Evolutionary conservation across 345 rosid species (phyloP), one percentile per base, ranked within the genome.

Genomic region (Nephelium lappaceum): DNA sequence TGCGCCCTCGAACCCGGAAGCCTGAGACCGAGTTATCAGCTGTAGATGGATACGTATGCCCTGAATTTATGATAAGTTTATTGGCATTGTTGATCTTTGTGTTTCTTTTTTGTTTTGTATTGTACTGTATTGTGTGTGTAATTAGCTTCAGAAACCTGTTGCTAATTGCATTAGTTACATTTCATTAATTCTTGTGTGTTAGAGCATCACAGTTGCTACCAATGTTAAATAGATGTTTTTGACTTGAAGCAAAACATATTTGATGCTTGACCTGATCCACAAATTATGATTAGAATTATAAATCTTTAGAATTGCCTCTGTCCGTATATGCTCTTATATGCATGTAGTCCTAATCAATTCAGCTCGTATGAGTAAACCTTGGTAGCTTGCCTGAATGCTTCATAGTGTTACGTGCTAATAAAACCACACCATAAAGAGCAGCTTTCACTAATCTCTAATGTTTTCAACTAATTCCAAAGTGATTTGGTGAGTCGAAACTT

Each of bases 1-100:
- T 16, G 39, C 84, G 67, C 78, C 71, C 85, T 78, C 83, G 89
- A 75, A 66, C 68, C 57, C 83, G 82, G 81, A 89, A 85, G 75
- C 78, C 85, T 79, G 85, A 42, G 65, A 71, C 86, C 15, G 86
- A 85, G 72, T 69, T 80, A 45, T 61, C 85, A 78, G 73, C 76
- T 76, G 68, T 62, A 2, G 85, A 81, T 49, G 84, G 76, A 81
- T 60, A 78, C 67, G 89, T 88, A 89, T 69, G 85, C 15, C 27
- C 63, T 66, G 0, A 79, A 76, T 79, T 74, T 69, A 8, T 24
- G 62, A 77, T 71, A 15, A 64, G 76, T 78, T 75, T 71, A 55
- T 31, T 74, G 24, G 18, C 84, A 75, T 73, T 73, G 67, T 11
- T 76, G 77, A 39, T 25, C 73, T 81, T 42, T 60, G 72, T 25